phyloP scores from a whole-genome alignment of 805 yeast genomes.

The Lipomyces yamanashiensis region DNA sequence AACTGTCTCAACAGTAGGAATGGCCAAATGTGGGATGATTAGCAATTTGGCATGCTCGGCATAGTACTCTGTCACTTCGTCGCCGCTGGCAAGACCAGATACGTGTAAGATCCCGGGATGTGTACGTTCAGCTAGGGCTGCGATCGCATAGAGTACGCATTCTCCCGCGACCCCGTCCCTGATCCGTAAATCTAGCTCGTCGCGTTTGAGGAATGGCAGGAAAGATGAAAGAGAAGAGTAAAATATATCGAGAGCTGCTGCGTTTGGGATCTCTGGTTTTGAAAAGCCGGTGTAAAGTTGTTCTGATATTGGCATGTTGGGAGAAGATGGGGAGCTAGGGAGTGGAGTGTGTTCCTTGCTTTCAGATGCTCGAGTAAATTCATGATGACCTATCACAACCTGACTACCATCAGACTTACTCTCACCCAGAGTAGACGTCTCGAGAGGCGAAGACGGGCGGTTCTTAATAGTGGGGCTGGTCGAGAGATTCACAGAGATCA shows the following conservation, averaged over 20 bases:
- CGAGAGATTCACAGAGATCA: constrained; percentile 40
- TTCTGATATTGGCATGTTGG: not conserved
- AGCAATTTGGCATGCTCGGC: constrained; percentile 40
- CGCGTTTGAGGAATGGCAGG: constrained; percentile 39
- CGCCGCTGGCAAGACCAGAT: constrained; percentile 2
- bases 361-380: constrained; percentile 7
- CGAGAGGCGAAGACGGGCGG: not conserved
- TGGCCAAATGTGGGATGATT: constrained; percentile 39
- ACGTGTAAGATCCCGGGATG: constrained; percentile 12
- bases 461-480: constrained; percentile 20
- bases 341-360: not conserved
- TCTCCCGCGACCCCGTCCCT: constrained; percentile 38
- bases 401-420: not conserved
- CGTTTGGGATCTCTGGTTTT: constrained; percentile 24
- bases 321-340: not conserved
- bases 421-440: constrained; percentile 2
- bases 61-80: constrained; percentile 35
- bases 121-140: constrained; percentile 38
- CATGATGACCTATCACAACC: constrained; percentile 19
- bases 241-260: constrained; percentile 28
- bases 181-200: constrained; percentile 35
- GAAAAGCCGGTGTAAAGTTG: constrained; percentile 7
- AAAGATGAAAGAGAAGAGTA: constrained; percentile 36
- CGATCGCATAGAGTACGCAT: constrained; percentile 41
- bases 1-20: constrained; percentile 41